Conservation (phyloP, 176 grass and related monocot genomes). For the Echinochloa phyllopogon region DNA sequence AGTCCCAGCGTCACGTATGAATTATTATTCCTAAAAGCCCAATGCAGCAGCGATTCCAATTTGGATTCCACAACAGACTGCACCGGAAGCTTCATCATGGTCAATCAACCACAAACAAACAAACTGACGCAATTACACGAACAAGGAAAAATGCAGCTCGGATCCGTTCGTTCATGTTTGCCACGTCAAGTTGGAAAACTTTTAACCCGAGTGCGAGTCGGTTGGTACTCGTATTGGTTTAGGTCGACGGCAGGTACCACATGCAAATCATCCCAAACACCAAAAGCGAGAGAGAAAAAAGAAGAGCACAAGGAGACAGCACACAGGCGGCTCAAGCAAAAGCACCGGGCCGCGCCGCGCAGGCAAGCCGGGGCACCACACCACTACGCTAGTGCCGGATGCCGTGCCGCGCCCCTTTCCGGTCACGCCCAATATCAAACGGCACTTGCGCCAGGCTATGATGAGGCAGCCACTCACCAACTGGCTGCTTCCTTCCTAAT, state of each 20-base stretch:
- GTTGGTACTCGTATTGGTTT: slow-evolving; percentile 39
- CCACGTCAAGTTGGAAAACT: background rate
- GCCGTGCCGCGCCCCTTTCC: background rate
- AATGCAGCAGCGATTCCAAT: background rate
- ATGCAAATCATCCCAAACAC: background rate
- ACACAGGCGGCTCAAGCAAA: background rate
- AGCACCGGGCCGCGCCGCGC: background rate
- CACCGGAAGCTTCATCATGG: background rate
- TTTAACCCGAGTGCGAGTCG: background rate
- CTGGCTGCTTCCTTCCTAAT: too few relatives aligned
- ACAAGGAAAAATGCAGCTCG: background rate
- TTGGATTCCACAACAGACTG: background rate
- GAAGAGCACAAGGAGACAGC: background rate
- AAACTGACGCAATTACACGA: background rate
- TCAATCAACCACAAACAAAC: too few relatives aligned
- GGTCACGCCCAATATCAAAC: background rate
- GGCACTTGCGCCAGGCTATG: background rate
- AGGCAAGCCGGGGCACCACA: too few relatives aligned
- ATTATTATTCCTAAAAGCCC: too few relatives aligned
- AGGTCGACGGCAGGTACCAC: slow-evolving; percentile 33
- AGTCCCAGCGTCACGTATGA: too few relatives aligned
- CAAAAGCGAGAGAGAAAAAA: background rate
- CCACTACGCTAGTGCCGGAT: too few relatives aligned
- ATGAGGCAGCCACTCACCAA: background rate
- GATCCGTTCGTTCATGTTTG: background rate